Percentiles rank a stretch among this genome's conserved stretches.
These are phyloP conservation scores for Nitzschia sp. DNA, from an alignment of 108 stramenopile genomes.

Conservation along the genomic window DNA sequence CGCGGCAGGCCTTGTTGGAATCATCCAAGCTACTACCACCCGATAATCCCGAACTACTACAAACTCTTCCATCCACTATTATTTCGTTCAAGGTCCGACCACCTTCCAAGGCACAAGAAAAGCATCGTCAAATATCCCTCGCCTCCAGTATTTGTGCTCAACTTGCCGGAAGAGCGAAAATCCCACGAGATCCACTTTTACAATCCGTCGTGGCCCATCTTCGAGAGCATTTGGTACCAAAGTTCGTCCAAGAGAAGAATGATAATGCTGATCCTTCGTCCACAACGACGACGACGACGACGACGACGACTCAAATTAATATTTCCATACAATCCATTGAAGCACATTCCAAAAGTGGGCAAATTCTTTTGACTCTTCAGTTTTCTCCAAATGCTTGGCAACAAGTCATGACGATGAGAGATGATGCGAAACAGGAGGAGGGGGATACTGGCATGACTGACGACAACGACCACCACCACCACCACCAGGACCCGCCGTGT, in stretches of 20 bases:
- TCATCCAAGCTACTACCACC: neutral
- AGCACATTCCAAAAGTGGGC: conserved; percentile 25
- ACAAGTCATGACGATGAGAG: no score
- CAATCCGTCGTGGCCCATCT: conserved; percentile 34
- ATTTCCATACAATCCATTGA: neutral
- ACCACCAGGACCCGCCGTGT: no score
- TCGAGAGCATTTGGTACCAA: conserved; percentile 25
- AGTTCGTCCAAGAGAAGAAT: neutral
- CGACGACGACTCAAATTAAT: neutral
- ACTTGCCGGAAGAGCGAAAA: conserved; percentile 51
- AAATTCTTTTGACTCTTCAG: conserved; percentile 24
- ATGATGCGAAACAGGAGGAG: no score
- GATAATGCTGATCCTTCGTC: neutral
- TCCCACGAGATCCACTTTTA: conserved; percentile 36
- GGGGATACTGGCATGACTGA: neutral
- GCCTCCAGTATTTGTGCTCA: conserved; percentile 62
- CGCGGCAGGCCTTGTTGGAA: neutral
- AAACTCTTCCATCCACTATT: neutral
- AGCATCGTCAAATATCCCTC: neutral
- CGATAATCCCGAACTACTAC: no score
- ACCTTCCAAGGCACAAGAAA: conserved; percentile 18
- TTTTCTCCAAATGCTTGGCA: neutral
- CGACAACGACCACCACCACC: no score
- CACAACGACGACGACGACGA: neutral
- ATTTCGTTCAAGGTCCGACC: conserved; percentile 40